These are phyloP conservation scores for Leptodontidium sp. DNA, from an alignment of 2,329 filamentous ascomycete species.

Conservation along the genomic window DNA sequence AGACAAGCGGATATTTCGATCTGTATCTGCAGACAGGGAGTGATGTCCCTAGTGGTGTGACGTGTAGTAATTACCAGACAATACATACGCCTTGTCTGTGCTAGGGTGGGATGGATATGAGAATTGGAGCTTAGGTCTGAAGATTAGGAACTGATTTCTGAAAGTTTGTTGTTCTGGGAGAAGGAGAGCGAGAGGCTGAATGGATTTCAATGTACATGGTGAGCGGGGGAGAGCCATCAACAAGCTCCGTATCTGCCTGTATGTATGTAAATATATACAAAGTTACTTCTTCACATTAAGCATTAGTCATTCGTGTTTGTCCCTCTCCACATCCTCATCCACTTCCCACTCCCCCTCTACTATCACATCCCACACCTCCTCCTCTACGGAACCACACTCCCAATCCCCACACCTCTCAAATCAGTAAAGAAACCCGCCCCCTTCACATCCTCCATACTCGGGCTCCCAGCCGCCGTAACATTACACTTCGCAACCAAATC, in stretches of 20 bases:
- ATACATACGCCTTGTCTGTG: conserved; percentile 55
- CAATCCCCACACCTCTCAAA: conserved; percentile 42
- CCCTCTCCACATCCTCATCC: no score
- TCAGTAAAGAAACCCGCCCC: conserved; percentile 61
- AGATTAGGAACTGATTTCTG: neutral
- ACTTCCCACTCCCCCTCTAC: neutral
- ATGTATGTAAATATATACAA: no score
- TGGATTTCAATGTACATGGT: no score
- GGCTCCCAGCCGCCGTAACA: conserved; percentile 52
- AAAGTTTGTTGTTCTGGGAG: neutral
- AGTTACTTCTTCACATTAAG: neutral
- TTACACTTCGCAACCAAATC: conserved; percentile 45
- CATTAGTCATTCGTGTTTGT: neutral
- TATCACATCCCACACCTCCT: neutral
- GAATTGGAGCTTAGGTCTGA: no score
- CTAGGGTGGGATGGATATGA: conserved; percentile 18
- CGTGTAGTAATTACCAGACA: conserved; percentile 63
- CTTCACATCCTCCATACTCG: conserved; percentile 48
- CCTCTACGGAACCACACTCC: conserved; percentile 34
- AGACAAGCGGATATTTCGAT: conserved; percentile 54
- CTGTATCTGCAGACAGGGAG: conserved; percentile 62
- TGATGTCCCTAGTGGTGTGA: conserved; percentile 56
- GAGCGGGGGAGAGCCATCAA: no score
- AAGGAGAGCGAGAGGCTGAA: neutral
- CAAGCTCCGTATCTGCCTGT: no score